A percentile compares a stretch with the other conserved stretches of the same genome.
phyloP scores from a whole-genome alignment of 2,329 filamentous ascomycete genomes.

The Teratosphaeria nubilosa region DNA sequence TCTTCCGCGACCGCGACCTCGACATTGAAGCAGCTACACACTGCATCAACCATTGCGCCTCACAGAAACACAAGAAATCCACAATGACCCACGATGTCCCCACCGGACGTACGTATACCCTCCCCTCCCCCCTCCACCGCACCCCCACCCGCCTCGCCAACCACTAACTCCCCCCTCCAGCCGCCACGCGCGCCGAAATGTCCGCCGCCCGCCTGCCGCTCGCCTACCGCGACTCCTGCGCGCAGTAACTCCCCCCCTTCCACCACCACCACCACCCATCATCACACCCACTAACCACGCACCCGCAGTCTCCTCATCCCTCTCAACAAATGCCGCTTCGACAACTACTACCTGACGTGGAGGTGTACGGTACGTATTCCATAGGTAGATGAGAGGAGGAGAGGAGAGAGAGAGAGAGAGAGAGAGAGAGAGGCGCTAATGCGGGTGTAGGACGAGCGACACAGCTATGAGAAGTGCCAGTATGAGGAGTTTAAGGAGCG shows the following conservation, averaged over 20 bases:
- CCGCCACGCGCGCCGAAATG: constrained; percentile 85
- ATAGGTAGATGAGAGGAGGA: no score
- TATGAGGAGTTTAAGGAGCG: constrained; percentile 98
- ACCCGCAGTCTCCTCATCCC: constrained; percentile 63
- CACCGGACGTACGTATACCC: not conserved
- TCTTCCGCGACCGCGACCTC: not conserved
- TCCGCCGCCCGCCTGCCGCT: constrained; percentile 78
- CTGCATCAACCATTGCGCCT: not conserved
- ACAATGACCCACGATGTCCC: not conserved
- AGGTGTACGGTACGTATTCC: constrained; percentile 90
- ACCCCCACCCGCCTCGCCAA: not conserved
- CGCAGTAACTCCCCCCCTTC: constrained; percentile 38
- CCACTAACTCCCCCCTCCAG: constrained; percentile 30
- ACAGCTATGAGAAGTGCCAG: constrained; percentile 98
- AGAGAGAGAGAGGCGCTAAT: not conserved
- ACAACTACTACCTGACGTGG: constrained; percentile 92
- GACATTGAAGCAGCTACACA: not conserved
- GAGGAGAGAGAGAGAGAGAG: not conserved
- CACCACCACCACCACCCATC: not conserved
- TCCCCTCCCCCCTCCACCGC: not conserved
- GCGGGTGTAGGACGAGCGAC: constrained; percentile 70
- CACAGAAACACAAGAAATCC: not conserved
- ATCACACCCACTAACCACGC: not conserved
- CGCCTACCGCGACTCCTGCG: constrained; percentile 90
- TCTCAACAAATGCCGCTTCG: constrained; percentile 84